phyloP scores from a whole-genome alignment of 2,329 filamentous ascomycete genomes.

The Cytospora paraplurivora region DNA sequence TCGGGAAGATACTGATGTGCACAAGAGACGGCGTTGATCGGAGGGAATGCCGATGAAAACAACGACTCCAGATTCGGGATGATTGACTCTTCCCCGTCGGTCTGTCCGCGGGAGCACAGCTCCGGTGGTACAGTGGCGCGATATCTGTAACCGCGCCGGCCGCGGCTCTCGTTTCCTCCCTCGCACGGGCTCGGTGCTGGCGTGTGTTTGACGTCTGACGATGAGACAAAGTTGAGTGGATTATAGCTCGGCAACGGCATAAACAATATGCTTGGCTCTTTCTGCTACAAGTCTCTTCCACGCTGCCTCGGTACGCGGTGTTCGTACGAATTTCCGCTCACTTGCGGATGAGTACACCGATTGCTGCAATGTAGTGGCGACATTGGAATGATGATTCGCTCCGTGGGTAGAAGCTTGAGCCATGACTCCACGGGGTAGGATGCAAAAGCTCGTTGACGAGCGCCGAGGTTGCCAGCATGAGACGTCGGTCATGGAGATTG shows the following conservation, averaged over 20 bases:
- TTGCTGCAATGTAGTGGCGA: neutral
- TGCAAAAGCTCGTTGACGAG: constrained; percentile 2
- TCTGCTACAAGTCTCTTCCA: neutral
- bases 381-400: neutral
- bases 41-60: neutral
- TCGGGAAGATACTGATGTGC: neutral
- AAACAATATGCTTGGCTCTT: neutral
- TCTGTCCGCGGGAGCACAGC: neutral
- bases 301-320: neutral
- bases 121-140: neutral
- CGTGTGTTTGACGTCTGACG: neutral
- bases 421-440: constrained; percentile 1
- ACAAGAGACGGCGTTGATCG: neutral
- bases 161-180: neutral
- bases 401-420: neutral
- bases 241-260: neutral
- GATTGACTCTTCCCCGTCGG: neutral
- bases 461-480: constrained; percentile 16
- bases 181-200: constrained; percentile 4
- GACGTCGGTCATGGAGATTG: constrained; percentile 19
- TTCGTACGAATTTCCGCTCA: neutral
- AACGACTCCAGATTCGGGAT: neutral
- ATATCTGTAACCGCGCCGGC: neutral
- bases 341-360: neutral
- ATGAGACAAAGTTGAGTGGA: neutral